Evolutionary conservation across 1,139 yeast genomes (phyloP).

Genomic region (Arxiozyma bovina): DNA sequence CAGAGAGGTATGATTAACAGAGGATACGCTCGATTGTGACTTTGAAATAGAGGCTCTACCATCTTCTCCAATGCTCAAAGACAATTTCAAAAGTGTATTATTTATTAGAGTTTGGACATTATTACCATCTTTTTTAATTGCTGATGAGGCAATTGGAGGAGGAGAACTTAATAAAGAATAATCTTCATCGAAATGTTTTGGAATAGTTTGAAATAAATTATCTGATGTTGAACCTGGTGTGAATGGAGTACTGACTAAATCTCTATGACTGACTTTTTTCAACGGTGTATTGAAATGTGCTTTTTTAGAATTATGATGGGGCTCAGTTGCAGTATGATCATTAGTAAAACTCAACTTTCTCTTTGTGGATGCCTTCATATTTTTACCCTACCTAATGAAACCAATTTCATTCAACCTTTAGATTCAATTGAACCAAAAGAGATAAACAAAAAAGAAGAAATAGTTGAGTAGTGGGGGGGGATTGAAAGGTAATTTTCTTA

Average conservation of each 20-base stretch:
- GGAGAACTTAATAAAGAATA: constrained; percentile 17
- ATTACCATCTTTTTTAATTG: background rate
- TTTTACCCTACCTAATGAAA: no score
- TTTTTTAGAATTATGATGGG: background rate
- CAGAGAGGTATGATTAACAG: background rate
- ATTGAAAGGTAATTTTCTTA: no score
- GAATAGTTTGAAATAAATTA: constrained; percentile 17
- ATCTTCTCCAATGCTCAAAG: constrained; percentile 19
- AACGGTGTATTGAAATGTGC: constrained; percentile 1
- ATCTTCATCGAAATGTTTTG: constrained; percentile 8
- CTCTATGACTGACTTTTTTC: background rate
- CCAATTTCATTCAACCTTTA: background rate
- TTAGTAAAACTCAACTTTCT: background rate
- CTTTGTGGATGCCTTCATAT: background rate
- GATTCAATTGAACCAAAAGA: no score
- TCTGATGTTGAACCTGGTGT: constrained; percentile 8
- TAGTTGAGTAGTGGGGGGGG: no score
- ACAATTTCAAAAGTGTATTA: constrained; percentile 11
- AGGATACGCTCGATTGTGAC: background rate
- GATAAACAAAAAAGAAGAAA: background rate
- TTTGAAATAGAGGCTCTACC: constrained; percentile 20
- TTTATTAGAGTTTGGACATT: background rate
- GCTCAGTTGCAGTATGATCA: background rate
- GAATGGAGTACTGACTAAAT: constrained; percentile 7
- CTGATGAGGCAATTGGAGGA: constrained; percentile 8